These are phyloP conservation scores for Pterocarpus macrocarpus DNA, from an alignment of 306 rosid species.

Conservation along the genomic window DNA sequence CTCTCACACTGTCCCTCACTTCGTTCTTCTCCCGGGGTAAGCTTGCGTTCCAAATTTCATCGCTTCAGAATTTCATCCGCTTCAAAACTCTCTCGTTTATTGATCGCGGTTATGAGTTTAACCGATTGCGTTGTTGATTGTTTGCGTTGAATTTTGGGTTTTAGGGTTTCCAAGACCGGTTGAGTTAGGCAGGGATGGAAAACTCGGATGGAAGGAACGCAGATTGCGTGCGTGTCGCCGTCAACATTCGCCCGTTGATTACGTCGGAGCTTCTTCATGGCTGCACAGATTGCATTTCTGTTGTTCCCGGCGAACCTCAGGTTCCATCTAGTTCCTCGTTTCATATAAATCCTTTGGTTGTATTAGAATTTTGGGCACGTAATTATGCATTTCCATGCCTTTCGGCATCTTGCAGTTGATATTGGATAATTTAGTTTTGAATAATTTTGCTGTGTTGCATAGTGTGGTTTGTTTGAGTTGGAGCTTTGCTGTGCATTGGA, in stretches of 20 bases:
- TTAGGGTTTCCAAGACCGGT: slow-evolving; percentile 43
- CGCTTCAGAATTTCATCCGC: slow-evolving; percentile 12
- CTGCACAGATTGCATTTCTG: slow-evolving; percentile 91
- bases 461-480: neutral
- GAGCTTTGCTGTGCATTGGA: neutral
- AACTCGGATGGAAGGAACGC: slow-evolving; percentile 54
- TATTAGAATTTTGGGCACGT: too few species aligned
- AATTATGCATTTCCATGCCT: neutral
- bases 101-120: neutral
- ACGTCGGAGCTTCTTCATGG: slow-evolving; percentile 87
- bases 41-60: neutral
- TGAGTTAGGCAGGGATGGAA: slow-evolving; percentile 59
- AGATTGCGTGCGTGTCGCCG: slow-evolving; percentile 94
- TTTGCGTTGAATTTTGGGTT: neutral
- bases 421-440: too few species aligned
- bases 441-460: neutral
- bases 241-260: slow-evolving; percentile 85
- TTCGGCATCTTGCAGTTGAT: neutral
- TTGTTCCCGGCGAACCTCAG: slow-evolving; percentile 90
- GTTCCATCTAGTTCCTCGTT: slow-evolving; percentile 45
- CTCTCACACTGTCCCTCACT: slow-evolving; percentile 35
- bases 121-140: neutral
- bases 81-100: neutral
- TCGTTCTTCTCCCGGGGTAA: slow-evolving; percentile 43
- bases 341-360: neutral